Conservation (phyloP, 169 alveolate species). For the Cryptosporidium xiaoi region DNA sequence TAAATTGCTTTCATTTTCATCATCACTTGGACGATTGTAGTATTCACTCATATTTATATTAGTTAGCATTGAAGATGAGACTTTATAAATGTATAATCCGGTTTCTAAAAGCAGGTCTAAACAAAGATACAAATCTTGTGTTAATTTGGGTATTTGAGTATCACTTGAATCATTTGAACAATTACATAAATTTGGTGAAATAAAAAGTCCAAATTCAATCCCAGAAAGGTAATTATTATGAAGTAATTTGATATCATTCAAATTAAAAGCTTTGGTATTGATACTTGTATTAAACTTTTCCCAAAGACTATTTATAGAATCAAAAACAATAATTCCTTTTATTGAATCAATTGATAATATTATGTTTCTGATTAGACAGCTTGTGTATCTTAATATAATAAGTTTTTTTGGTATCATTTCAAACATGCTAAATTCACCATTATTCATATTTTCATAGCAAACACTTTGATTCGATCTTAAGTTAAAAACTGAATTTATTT, state of each 20-base stretch:
- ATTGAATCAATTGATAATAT: conserved; percentile 13
- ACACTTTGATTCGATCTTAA: no score
- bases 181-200: neutral
- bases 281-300: neutral
- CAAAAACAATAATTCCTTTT: conserved; percentile 7
- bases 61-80: neutral
- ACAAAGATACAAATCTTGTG: conserved; percentile 11
- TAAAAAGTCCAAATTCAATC: conserved; percentile 40
- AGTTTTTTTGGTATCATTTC: neutral
- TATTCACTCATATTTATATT: neutral
- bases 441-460: no score
- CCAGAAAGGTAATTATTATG: conserved; percentile 10
- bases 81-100: conserved; percentile 19
- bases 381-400: conserved; percentile 13
- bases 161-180: neutral
- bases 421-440: neutral
- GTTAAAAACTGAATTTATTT: neutral
- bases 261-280: neutral
- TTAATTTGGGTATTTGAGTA: conserved; percentile 14
- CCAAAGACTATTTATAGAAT: conserved; percentile 41
- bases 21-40: no score
- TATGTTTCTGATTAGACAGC: conserved; percentile 29
- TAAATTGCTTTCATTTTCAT: neutral
- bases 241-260: neutral
- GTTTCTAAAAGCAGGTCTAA: conserved; percentile 37